These are phyloP conservation scores for Stylosanthes scabra DNA, from an alignment of 331 rosid species.

Conservation along the genomic window DNA sequence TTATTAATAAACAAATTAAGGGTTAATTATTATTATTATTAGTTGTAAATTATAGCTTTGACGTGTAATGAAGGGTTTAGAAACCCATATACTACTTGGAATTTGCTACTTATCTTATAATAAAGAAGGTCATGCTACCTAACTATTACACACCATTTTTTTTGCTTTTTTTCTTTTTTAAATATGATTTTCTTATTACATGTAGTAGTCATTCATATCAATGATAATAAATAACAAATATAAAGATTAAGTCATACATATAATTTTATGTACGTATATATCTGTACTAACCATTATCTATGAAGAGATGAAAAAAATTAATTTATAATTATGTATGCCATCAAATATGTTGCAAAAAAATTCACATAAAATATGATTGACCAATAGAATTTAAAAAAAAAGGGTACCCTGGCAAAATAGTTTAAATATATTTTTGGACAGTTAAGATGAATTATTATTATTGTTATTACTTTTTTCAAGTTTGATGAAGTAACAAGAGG, in stretches of 20 bases:
- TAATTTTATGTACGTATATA: too few relatives aligned
- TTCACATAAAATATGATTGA: background rate
- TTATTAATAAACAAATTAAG: background rate
- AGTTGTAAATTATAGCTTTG: background rate
- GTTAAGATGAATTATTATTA: too few relatives aligned
- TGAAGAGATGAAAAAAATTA: too few relatives aligned
- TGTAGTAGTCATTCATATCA: too few relatives aligned
- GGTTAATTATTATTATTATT: background rate
- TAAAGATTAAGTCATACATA: too few relatives aligned
- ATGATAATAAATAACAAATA: too few relatives aligned
- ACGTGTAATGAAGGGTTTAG: background rate
- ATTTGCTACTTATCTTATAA: background rate
- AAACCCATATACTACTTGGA: slow-evolving; percentile 15
- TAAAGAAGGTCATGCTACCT: slow-evolving; percentile 9
- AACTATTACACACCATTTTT: slow-evolving; percentile 34
- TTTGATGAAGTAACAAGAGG: slow-evolving; percentile 22
- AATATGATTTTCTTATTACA: background rate
- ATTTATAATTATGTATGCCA: too few relatives aligned
- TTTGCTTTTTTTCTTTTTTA: background rate
- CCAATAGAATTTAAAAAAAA: background rate
- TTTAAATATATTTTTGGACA: background rate
- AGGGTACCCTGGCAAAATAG: background rate
- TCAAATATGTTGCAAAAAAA: background rate
- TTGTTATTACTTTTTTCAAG: slow-evolving; percentile 24
- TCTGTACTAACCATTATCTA: too few relatives aligned